These are phyloP conservation scores for Coccomyxa sp. DNA, from an alignment of 139 green algal genomes.

Conservation along the genomic window DNA sequence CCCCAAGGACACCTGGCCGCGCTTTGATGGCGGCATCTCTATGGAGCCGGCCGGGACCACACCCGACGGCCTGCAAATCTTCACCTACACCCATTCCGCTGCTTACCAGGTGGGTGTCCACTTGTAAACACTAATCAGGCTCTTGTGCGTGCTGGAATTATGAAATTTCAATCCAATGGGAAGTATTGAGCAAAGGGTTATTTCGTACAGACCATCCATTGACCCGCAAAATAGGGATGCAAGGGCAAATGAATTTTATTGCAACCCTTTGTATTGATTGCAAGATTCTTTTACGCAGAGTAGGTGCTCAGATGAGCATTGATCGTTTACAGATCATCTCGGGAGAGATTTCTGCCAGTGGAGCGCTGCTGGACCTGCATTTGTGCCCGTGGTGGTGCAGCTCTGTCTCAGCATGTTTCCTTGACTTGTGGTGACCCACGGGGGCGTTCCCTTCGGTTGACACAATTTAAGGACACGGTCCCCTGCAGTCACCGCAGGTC, in stretches of 20 bases:
- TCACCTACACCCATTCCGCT: conserved; percentile 50
- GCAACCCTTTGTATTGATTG: background rate
- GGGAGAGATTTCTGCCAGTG: too few species aligned
- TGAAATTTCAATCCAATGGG: background rate
- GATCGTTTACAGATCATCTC: too few species aligned
- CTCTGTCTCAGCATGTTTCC: too few species aligned
- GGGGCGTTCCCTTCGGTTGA: too few species aligned
- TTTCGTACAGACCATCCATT: background rate
- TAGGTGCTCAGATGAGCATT: too few species aligned
- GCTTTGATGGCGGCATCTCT: conserved; percentile 32
- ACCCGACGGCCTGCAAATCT: conserved; percentile 36
- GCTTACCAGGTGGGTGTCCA: conserved; percentile 40
- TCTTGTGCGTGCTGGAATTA: background rate
- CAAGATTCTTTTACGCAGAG: too few species aligned
- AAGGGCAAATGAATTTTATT: background rate
- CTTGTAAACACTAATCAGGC: background rate
- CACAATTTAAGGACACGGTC: too few species aligned
- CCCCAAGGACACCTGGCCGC: conserved; percentile 64
- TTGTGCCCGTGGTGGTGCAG: too few species aligned
- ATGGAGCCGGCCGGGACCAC: conserved; percentile 12
- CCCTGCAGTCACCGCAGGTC: too few species aligned
- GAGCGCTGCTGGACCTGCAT: too few species aligned
- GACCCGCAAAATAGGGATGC: background rate
- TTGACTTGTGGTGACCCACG: too few species aligned
- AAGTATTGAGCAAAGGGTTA: background rate